Percentiles rank a stretch among this genome's conserved stretches.
These are phyloP conservation scores for Metarhizium guizhouense DNA, from an alignment of 2,329 filamentous ascomycete species.

Conservation along the genomic window DNA sequence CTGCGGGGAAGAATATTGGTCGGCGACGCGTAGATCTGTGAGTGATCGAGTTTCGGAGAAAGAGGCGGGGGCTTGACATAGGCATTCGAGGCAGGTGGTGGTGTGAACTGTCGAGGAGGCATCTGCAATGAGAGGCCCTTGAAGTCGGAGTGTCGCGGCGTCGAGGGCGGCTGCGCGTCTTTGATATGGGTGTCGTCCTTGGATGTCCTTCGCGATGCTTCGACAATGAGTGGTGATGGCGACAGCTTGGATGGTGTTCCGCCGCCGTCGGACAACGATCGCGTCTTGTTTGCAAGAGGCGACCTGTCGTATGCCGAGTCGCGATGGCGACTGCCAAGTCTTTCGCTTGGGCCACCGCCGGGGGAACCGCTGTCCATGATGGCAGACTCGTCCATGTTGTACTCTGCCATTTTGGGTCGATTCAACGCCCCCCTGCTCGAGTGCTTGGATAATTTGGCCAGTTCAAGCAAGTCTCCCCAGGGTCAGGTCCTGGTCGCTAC, in stretches of 20 bases:
- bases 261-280: slow-evolving; percentile 58
- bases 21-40: slow-evolving; percentile 78
- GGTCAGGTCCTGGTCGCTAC: neutral
- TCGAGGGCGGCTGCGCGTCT: slow-evolving; percentile 44
- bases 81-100: slow-evolving; percentile 25
- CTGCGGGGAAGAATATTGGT: slow-evolving; percentile 81
- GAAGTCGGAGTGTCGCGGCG: slow-evolving; percentile 61
- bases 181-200: slow-evolving; percentile 58
- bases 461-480: neutral
- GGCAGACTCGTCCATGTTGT: slow-evolving; percentile 21
- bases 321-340: slow-evolving; percentile 7
- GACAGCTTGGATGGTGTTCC: slow-evolving; percentile 47
- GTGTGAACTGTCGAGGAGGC: slow-evolving; percentile 25
- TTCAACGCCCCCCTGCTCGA: neutral
- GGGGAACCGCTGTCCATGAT: slow-evolving; percentile 20
- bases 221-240: slow-evolving; percentile 48
- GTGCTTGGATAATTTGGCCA: no score
- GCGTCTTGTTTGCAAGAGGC: slow-evolving; percentile 39
- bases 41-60: slow-evolving; percentile 78
- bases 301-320: slow-evolving; percentile 19
- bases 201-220: slow-evolving; percentile 44
- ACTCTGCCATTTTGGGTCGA: neutral
- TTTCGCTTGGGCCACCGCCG: slow-evolving; percentile 9
- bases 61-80: slow-evolving; percentile 54
- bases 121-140: slow-evolving; percentile 45